Conservation (phyloP, 345 rosid genomes). For the Citropsis articulata region DNA sequence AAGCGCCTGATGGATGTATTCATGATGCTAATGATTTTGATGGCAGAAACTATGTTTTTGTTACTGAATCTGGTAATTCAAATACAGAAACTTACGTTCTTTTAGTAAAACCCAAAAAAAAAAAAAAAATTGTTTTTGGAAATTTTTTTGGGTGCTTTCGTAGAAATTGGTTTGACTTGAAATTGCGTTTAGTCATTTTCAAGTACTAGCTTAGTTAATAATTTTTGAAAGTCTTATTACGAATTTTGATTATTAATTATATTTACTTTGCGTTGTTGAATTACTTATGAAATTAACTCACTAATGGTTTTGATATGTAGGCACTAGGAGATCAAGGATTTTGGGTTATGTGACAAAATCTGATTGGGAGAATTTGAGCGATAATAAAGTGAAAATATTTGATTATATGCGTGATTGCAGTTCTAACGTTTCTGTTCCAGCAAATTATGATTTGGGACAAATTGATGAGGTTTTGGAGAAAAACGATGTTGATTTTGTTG, state of each 20-base stretch:
- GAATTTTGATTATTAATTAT: not conserved
- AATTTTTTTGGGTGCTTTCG: not conserved
- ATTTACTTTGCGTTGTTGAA: not conserved
- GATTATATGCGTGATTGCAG: conserved; percentile 56
- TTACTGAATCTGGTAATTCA: conserved; percentile 35
- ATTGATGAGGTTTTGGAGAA: conserved; percentile 46
- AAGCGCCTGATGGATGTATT: conserved; percentile 32
- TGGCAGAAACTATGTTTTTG: conserved; percentile 24
- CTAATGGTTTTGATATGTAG: conserved; percentile 18
- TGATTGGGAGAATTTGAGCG: conserved; percentile 49
- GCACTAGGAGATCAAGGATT: conserved; percentile 43
- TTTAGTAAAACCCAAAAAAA: not conserved
- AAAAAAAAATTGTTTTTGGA: not conserved
- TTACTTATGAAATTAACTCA: not conserved
- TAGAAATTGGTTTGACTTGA: not conserved
- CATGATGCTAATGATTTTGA: conserved; percentile 31
- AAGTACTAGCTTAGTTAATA: not conserved
- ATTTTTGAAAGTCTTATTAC: not conserved
- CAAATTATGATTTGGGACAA: conserved; percentile 53
- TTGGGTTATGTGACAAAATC: conserved; percentile 60
- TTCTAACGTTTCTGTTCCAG: conserved; percentile 40
- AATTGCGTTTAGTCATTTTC: not conserved
- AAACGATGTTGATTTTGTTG: conserved; percentile 48
- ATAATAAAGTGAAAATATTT: conserved; percentile 49
- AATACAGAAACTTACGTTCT: not conserved